phyloP scores from a whole-genome alignment of 805 yeast species.

The Candida ulmi region DNA sequence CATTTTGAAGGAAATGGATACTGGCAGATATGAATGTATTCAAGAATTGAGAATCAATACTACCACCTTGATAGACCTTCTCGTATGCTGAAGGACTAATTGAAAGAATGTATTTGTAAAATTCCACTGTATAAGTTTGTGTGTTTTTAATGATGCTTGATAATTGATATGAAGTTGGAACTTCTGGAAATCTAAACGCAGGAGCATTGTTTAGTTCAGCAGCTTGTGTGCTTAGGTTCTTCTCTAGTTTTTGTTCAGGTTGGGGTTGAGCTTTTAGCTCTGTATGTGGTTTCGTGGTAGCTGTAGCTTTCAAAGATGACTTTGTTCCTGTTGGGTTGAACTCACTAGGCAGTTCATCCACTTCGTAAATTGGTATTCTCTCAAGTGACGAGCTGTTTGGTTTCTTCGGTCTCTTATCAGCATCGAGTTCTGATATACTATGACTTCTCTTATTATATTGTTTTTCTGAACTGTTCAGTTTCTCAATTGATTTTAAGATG shows the following conservation, averaged over 20 bases:
- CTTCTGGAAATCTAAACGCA: slow-evolving; percentile 39
- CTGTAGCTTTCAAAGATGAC: too few relatives aligned
- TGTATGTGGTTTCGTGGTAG: too few relatives aligned
- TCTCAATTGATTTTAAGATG: slow-evolving; percentile 28
- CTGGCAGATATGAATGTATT: slow-evolving; percentile 42
- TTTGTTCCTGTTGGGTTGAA: slow-evolving; percentile 9
- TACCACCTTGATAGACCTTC: slow-evolving; percentile 33
- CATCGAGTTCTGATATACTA: slow-evolving; percentile 36
- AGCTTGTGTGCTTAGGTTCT: too few relatives aligned
- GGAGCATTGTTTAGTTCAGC: too few relatives aligned
- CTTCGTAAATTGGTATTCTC: slow-evolving; percentile 34
- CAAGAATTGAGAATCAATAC: slow-evolving; percentile 45
- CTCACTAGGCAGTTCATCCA: slow-evolving; percentile 37
- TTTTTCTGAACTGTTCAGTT: slow-evolving; percentile 22
- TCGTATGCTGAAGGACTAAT: slow-evolving; percentile 20
- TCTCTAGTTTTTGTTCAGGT: slow-evolving; percentile 53
- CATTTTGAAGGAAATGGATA: neutral
- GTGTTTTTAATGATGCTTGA: slow-evolving; percentile 34
- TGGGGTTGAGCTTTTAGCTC: neutral
- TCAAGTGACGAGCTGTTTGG: neutral
- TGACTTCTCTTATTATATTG: slow-evolving; percentile 37
- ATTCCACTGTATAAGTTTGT: slow-evolving; percentile 22
- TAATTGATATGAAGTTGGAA: slow-evolving; percentile 42
- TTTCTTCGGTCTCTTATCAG: slow-evolving; percentile 24
- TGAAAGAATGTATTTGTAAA: slow-evolving; percentile 30